Conservation (phyloP, 441 rosid genomes). For the Gossypium lobatum region DNA sequence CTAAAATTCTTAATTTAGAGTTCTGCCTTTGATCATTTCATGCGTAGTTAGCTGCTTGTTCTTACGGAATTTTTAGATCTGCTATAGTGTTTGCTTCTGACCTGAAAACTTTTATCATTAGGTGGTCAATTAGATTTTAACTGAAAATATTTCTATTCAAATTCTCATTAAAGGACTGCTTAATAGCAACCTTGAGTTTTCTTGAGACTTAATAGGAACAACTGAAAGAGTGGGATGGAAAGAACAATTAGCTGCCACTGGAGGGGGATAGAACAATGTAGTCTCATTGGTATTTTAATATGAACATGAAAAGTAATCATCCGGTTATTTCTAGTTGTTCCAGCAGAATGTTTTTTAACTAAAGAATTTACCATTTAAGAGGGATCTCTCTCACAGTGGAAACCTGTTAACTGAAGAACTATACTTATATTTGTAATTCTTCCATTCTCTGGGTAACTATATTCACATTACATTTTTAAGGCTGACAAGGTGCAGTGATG, state of each 20-base stretch:
- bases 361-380: background rate
- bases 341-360: background rate
- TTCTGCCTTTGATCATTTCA: conserved; percentile 5
- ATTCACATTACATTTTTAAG: background rate
- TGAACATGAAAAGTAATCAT: background rate
- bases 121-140: background rate
- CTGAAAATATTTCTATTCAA: background rate
- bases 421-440: background rate
- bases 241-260: background rate
- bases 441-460: background rate
- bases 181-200: background rate
- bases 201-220: background rate
- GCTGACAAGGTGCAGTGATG: background rate
- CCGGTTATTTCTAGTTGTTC: background rate
- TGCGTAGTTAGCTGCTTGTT: background rate
- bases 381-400: background rate
- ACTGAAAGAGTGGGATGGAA: background rate
- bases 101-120: background rate
- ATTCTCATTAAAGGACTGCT: background rate
- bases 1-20: background rate
- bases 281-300: background rate
- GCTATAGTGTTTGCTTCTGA: background rate
- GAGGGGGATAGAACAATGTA: background rate
- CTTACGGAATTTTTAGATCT: background rate
- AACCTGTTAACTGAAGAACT: background rate